Base-by-base conservation (phyloP, 805 yeast species). In the Lipomyces lipofer region DNA sequence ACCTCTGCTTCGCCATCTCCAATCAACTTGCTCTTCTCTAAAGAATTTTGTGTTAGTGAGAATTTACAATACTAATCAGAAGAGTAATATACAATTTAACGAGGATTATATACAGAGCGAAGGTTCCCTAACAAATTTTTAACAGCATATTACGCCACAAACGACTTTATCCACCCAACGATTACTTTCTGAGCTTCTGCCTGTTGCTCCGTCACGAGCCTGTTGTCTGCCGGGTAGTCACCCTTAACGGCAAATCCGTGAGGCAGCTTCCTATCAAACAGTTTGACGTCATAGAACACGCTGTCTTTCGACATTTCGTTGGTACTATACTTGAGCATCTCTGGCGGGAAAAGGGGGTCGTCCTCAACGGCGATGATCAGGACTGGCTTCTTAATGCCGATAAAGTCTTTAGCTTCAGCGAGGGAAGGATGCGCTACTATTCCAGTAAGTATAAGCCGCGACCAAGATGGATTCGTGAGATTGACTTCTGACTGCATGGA, bases 181-280 rank as follows among this genome's bases (percentile, higher is more conserved):
- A 57, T 43, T 21, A 46, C 60, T 8, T 33, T 13, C 15, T 57
- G 61, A n/a, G 61, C 61, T 2, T 27, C 17, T 4, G 46, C 51
- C 29, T 57, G 61, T 17, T 56, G 33, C 28, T 57, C 59, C 2
- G 49, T 27, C 4, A 57, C 43, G 8, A 54, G 56, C 21, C 51
- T 32, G 33, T 55, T 50, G 24, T 49, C 51, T 7, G 43, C 21
- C 30, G 71, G 64, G 52, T 73, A 73, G 50, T 73, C 76, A 5
- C 76, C 75, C 39, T 72, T 69, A 27, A 73, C 73, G 2, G 72
- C 74, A 64, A 73, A 73, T 2, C 76, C 75, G 59, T 73, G 76
- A 3, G 76, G 76, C n/a, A 72, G 57, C 6, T 57, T 59, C 8
- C 52, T 39, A 36, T 49, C 67, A 35, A 42, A 52, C 19, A 52